A percentile compares a stretch with the other conserved stretches of the same genome.
phyloP scores from a whole-genome alignment of 2,329 filamentous ascomycete species.

The Fusarium agapanthi region DNA sequence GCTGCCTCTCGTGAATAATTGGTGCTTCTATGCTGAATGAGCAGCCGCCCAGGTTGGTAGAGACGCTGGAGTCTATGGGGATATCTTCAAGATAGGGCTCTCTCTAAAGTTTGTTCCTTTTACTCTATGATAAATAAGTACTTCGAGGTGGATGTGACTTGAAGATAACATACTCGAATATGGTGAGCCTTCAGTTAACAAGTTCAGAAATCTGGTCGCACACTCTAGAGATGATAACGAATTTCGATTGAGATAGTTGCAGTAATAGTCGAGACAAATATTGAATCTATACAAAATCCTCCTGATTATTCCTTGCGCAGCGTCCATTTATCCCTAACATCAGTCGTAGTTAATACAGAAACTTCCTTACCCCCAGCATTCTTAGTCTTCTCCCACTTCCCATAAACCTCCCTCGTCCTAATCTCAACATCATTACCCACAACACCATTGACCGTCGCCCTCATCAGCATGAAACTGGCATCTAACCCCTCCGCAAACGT shows the following conservation, averaged over 20 bases:
- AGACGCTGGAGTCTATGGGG: rapidly evolving
- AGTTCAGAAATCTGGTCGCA: not conserved
- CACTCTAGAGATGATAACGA: rapidly evolving
- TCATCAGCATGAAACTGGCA: not conserved
- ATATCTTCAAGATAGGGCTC: rapidly evolving
- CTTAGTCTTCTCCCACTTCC: not conserved
- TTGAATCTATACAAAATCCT: not conserved
- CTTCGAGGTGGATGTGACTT: no score
- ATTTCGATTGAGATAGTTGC: rapidly evolving
- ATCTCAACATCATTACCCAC: not conserved
- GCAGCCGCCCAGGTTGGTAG: not conserved
- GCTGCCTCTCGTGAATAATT: not conserved
- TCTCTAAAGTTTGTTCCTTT: rapidly evolving
- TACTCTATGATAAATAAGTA: no score
- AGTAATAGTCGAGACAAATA: not conserved
- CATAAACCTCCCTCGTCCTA: not conserved
- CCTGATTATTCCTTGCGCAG: not conserved
- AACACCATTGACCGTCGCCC: not conserved
- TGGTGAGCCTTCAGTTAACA: rapidly evolving
- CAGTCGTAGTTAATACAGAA: rapidly evolving
- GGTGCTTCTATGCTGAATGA: not conserved
- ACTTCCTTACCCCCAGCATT: not conserved
- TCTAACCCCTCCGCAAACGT: not conserved
- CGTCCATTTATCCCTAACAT: not conserved
- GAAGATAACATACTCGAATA: rapidly evolving